Conservation (phyloP, 306 rosid genomes). For the Cucurbita pepo region DNA sequence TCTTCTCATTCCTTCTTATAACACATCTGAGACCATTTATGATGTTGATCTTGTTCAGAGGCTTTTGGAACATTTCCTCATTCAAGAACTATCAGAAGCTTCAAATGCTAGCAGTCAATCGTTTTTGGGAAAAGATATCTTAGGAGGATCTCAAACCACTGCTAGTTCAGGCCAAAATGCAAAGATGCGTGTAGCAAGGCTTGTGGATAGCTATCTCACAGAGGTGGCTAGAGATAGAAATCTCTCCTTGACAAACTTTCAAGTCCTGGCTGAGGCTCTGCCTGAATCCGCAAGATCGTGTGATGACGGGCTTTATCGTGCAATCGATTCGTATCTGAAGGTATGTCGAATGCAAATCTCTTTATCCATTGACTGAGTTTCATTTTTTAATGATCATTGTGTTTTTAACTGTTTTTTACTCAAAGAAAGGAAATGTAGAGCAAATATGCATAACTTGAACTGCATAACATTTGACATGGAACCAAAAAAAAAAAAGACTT, state of each 20-base stretch:
- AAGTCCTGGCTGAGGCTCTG: constrained; percentile 93
- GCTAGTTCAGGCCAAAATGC: constrained; percentile 29
- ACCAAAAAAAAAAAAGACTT: not conserved
- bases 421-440: not conserved
- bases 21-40: constrained; percentile 52
- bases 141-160: constrained; percentile 21
- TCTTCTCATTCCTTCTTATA: constrained; percentile 63
- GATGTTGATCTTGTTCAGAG: constrained; percentile 94
- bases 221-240: constrained; percentile 84
- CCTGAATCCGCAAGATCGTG: constrained; percentile 91
- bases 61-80: constrained; percentile 80
- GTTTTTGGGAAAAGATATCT: constrained; percentile 31
- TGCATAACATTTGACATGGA: not conserved
- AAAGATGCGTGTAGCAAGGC: constrained; percentile 87
- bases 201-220: constrained; percentile 94
- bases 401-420: not conserved
- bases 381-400: not conserved
- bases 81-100: constrained; percentile 74
- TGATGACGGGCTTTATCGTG: constrained; percentile 95
- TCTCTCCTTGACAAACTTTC: constrained; percentile 92
- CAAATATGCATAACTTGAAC: not conserved
- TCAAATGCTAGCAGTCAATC: constrained; percentile 51
- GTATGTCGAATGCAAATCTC: constrained; percentile 16
- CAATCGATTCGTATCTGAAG: constrained; percentile 90
- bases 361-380: not conserved